A percentile compares a stretch with the other conserved stretches of the same genome.
Evolutionary conservation across 225 moss, liverwort and hornwort genomes (phyloP).

Genomic region (Bryoerythrophyllum caledonicum): DNA sequence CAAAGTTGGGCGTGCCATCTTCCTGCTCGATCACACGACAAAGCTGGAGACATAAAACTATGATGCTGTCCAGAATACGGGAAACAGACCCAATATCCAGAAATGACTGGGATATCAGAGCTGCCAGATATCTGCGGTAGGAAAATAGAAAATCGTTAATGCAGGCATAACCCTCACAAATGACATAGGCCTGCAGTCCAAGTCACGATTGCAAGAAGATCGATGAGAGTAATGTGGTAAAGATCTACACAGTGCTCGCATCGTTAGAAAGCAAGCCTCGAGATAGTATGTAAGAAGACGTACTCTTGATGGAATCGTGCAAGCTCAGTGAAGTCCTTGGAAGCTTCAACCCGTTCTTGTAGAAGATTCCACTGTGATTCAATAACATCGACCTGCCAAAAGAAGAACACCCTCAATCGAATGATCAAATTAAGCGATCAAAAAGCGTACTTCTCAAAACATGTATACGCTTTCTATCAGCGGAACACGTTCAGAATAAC

Average conservation of each 20-base stretch:
- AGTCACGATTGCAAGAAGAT: constrained; percentile 7
- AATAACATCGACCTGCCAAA: constrained; percentile 92
- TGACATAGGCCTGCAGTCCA: background rate
- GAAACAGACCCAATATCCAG: constrained; percentile 98
- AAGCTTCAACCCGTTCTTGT: constrained; percentile 97
- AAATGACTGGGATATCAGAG: constrained; percentile 96
- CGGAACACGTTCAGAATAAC: constrained; percentile 1
- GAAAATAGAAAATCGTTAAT: constrained; percentile 12
- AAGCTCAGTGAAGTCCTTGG: constrained; percentile 98
- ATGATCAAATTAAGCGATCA: constrained; percentile 7
- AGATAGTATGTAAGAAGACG: constrained; percentile 3
- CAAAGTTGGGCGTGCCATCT: constrained; percentile 78
- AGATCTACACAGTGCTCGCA: constrained; percentile 12
- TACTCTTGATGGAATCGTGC: constrained; percentile 99
- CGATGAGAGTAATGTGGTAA: background rate
- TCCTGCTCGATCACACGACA: constrained; percentile 95
- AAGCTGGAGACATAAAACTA: constrained; percentile 90
- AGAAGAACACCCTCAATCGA: constrained; percentile 7
- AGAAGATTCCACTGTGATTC: constrained; percentile 98
- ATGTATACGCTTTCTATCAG: constrained; percentile 1
- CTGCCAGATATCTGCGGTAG: constrained; percentile 82
- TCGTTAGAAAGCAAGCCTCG: constrained; percentile 19
- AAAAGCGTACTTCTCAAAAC: background rate
- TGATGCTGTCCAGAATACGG: constrained; percentile 95
- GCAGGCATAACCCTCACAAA: background rate